phyloP scores from a whole-genome alignment of 306 rosid genomes.

The Dalbergia oliveri region DNA sequence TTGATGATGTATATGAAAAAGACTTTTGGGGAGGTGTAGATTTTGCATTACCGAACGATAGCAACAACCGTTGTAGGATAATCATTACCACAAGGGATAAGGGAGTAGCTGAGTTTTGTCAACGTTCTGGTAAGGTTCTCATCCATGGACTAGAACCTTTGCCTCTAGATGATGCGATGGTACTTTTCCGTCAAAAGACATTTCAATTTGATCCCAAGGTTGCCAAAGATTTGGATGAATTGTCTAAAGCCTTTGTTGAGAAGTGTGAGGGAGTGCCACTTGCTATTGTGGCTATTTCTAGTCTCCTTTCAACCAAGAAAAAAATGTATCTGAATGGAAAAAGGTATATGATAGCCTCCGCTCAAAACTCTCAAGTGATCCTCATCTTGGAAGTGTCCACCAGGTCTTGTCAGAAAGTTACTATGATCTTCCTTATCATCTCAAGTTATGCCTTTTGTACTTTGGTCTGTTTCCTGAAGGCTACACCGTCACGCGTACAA shows the following conservation, averaged over 20 bases:
- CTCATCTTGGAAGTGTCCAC: neutral
- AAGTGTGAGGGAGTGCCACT: constrained; percentile 39
- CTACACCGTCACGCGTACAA: neutral
- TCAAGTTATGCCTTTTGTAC: neutral
- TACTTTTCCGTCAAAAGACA: neutral
- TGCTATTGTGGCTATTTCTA: neutral
- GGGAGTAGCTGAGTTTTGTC: constrained; percentile 28
- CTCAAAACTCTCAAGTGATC: constrained; percentile 3
- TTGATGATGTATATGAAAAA: constrained; percentile 27
- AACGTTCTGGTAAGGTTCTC: neutral
- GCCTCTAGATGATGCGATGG: neutral
- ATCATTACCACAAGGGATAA: neutral
- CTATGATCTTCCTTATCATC: constrained; percentile 24
- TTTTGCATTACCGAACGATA: constrained; percentile 2
- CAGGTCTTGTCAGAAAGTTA: constrained; percentile 17
- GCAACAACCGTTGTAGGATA: neutral
- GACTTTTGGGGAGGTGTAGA: constrained; percentile 15
- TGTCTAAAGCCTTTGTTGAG: neutral
- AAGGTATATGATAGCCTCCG: constrained; percentile 14
- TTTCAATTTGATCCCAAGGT: neutral
- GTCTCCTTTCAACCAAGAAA: constrained; percentile 28
- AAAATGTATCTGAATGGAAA: constrained; percentile 20
- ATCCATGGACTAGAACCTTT: neutral
- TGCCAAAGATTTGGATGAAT: neutral
- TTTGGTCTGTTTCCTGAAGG: constrained; percentile 16